Base-by-base conservation (phyloP, 441 rosid genomes). In the Pelargonium australe region DNA sequence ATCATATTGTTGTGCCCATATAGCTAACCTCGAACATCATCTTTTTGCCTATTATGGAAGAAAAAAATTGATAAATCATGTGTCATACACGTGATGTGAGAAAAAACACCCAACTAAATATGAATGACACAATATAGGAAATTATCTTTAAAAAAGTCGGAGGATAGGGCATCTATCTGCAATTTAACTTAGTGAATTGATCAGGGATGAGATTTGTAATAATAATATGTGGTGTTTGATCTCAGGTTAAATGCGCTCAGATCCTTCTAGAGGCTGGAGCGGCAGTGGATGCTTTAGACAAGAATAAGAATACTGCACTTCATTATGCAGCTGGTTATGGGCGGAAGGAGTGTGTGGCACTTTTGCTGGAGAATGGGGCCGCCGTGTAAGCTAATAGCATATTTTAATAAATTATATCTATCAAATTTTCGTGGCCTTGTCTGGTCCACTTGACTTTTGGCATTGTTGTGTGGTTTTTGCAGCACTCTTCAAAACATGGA, bases 321-420 rank as follows among this genome's bases (percentile, higher is more conserved):
- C 99, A 95, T 80, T 95, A 95, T 70, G 95, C 99, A 8, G 96
- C 99, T 66, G 98, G 99, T 73, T 95, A 95, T 73, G 98, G 97
- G 37, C 85, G 90, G 80, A 92, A 90, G 81, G 99, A 89, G 67
- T 95, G 99, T 69, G 98, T 95, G 14, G 86, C 94, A 81, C 95
- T 95, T 73, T 84, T 95, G 51, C 78, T 95, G 68, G 90, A 89
- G 68, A 87, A 87, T 31, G 99, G 96, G 5, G 99, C 99, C 49
- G 96, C 99, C 63, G 98, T 95, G 99, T 90, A 90, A 90, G 97
- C 81, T 40, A 66, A 67, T n/a, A 23, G 3, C 40, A 63, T 66
- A 51, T 12, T 61, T n/a, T 25, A 65, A 45, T 12, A 44, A 25
- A 25, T 25, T 11, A 16, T 68, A 4, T 25, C 9, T 11, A 41